Evolutionary conservation across 495 filamentous ascomycete species (phyloP).

Genomic region (Talaromyces stipitatus): DNA sequence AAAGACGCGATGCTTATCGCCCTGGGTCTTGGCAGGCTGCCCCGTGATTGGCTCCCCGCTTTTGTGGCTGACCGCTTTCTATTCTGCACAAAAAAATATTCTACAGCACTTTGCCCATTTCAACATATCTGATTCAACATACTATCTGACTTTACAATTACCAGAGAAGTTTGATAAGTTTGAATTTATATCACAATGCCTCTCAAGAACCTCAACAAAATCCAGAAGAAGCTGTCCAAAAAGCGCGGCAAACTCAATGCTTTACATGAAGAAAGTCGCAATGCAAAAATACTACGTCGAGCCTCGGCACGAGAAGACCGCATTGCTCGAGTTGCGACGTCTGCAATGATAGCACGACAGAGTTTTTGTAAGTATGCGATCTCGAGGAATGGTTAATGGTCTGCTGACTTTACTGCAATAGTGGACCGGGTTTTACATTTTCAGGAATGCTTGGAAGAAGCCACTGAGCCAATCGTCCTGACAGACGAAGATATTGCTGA

Average conservation of each 20-base stretch:
- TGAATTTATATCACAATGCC: constrained; percentile 46
- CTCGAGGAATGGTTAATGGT: neutral
- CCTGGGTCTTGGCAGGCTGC: neutral
- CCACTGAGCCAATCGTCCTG: constrained; percentile 40
- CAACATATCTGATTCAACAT: neutral
- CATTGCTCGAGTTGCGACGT: constrained; percentile 54
- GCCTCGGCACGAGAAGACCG: constrained; percentile 71
- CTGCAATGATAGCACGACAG: constrained; percentile 58
- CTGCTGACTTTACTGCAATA: constrained; percentile 18
- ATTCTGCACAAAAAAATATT: constrained; percentile 19
- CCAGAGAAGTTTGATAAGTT: neutral
- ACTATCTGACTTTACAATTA: too few relatives aligned
- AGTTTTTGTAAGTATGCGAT: constrained; percentile 49
- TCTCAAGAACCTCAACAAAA: constrained; percentile 58
- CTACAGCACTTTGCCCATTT: neutral
- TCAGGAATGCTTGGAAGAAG: constrained; percentile 52
- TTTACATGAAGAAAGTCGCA: constrained; percentile 77
- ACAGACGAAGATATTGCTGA: constrained; percentile 46
- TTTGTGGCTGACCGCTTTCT: constrained; percentile 11
- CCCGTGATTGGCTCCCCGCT: constrained; percentile 12
- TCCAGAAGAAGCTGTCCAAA: constrained; percentile 77
- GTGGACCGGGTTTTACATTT: constrained; percentile 70
- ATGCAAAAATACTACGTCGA: constrained; percentile 64
- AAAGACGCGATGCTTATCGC: neutral
- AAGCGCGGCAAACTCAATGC: constrained; percentile 57